A percentile compares a stretch with the other conserved stretches of the same genome.
These are phyloP conservation scores for Prototheca wickerhamii DNA, from an alignment of 163 green algal genomes.

Conservation along the genomic window DNA sequence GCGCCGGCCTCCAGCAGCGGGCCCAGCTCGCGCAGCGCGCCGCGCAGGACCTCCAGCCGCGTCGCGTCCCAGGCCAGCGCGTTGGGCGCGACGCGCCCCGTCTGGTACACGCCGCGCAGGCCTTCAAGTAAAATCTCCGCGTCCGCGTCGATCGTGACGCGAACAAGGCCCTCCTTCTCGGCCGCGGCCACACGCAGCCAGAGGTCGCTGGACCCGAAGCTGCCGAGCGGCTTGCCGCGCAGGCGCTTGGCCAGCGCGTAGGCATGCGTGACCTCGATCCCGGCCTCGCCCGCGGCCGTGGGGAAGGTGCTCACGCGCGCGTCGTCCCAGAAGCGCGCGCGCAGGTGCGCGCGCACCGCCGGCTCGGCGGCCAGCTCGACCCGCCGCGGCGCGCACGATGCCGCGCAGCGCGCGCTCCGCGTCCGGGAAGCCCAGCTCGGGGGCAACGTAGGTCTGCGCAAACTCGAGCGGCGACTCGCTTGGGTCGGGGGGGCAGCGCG, in stretches of 20 bases:
- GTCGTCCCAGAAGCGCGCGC: slow-evolving; percentile 15
- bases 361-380: slow-evolving; percentile 37
- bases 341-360: slow-evolving; percentile 27
- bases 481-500: background rate
- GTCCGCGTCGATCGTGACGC: background rate
- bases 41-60: slow-evolving; percentile 40
- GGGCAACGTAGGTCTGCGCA: slow-evolving; percentile 21
- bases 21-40: slow-evolving; percentile 45
- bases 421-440: slow-evolving; percentile 14
- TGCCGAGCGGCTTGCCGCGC: slow-evolving; percentile 48
- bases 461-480: slow-evolving; percentile 26
- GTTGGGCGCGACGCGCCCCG: slow-evolving; percentile 17
- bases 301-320: slow-evolving; percentile 42
- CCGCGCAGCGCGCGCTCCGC: slow-evolving; percentile 23
- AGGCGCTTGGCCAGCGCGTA: slow-evolving; percentile 58
- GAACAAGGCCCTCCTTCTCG: slow-evolving; percentile 57
- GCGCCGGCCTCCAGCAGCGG: slow-evolving; percentile 46
- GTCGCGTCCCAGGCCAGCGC: slow-evolving; percentile 63
- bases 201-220: slow-evolving; percentile 44
- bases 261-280: slow-evolving; percentile 66
- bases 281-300: slow-evolving; percentile 39
- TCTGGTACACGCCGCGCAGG: slow-evolving; percentile 24
- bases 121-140: slow-evolving; percentile 9
- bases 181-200: slow-evolving; percentile 53
- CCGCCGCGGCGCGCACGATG: slow-evolving; percentile 23